These are phyloP conservation scores for Agaricales sp. DNA, from an alignment of 1,284 basidiomycete genomes.

Conservation along the genomic window DNA sequence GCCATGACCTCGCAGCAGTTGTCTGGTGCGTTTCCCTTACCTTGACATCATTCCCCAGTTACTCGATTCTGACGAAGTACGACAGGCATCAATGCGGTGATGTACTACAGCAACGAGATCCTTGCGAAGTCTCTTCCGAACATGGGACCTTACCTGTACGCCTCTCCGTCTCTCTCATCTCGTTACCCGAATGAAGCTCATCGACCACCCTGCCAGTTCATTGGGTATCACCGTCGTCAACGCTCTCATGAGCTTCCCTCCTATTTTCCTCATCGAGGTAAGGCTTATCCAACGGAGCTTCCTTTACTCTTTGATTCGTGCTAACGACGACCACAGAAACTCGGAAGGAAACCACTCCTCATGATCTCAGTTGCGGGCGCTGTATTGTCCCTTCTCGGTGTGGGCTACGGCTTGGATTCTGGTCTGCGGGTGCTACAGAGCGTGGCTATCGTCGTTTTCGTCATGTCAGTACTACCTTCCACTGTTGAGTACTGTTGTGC, in stretches of 20 bases:
- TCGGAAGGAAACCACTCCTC: slow-evolving; percentile 55
- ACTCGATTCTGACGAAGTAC: not conserved
- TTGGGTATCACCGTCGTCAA: slow-evolving; percentile 77
- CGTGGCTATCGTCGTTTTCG: slow-evolving; percentile 72
- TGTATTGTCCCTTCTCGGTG: slow-evolving; percentile 50
- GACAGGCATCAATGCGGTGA: slow-evolving; percentile 41
- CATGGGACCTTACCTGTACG: slow-evolving; percentile 55
- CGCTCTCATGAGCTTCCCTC: slow-evolving; percentile 49
- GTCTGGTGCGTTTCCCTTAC: slow-evolving; percentile 38
- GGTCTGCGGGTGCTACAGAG: slow-evolving; percentile 56
- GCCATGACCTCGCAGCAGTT: slow-evolving; percentile 75
- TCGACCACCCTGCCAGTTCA: slow-evolving; percentile 23
- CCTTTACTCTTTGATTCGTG: not conserved
- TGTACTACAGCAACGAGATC: slow-evolving; percentile 87
- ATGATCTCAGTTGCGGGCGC: slow-evolving; percentile 52
- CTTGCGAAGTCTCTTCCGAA: slow-evolving; percentile 70
- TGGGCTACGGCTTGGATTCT: slow-evolving; percentile 67
- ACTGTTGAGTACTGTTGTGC: not conserved
- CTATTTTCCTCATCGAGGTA: slow-evolving; percentile 82
- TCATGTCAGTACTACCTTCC: slow-evolving; percentile 42
- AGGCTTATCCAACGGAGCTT: slow-evolving; percentile 14
- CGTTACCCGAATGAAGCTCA: not conserved
- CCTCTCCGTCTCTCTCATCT: not conserved
- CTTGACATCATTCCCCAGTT: not conserved
- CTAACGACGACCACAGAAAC: slow-evolving; percentile 28